Base-by-base conservation (phyloP, 1,139 yeast species). In the Kurtzmaniella quercitrusa region DNA sequence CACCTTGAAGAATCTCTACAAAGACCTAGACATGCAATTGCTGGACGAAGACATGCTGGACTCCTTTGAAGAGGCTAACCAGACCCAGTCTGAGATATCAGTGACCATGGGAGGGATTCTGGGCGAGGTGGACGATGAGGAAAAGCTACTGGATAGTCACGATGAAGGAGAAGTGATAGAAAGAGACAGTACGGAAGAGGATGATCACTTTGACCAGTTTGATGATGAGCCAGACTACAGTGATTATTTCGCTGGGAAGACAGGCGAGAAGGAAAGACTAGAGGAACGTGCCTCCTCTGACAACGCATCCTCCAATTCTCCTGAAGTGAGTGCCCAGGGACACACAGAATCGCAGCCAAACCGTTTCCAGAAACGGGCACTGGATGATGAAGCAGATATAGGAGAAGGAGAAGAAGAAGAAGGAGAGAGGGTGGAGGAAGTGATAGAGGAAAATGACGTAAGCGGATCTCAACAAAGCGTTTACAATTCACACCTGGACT, bases 111-210 rank as follows among this genome's bases (percentile, higher is more conserved):
- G 31, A 27, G 23, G 23, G 23, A 21, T 21, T 10, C 10, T 27
- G 14, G 31, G 12, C 49, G 57, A 53, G 14, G 51, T 45, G 11
- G 23, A 21, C 8, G 23, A 5, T 5, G 23, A 21, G 8, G 23
- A 21, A 5, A 21, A n/a, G n/a, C n/a, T n/a, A n/a, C n/a, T 21
- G 8, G 23, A 21, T 8, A 8, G 8, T 21, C 8, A 4, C 8
- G 8, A 8, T 21, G 23, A 21, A 4, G 7, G 4, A 21, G 23
- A 21, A 21, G 23, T 4, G 4, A 21, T 21, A 21, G 7, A 21
- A 21, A 4, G 8, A 21, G 31, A 27, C 4, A 7, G 3, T n/a
- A 11, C 10, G 15, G 44, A 41, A n/a, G 44, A 34, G 16, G 44
- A 37, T 25, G 40, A 37, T 15, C 36, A 40, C 36, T 21, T 18